Evolutionary conservation across 177 flowering plant genomes (phyloP), one percentile per base, ranked within the genome.

Genomic region (Vitis hybrid): DNA sequence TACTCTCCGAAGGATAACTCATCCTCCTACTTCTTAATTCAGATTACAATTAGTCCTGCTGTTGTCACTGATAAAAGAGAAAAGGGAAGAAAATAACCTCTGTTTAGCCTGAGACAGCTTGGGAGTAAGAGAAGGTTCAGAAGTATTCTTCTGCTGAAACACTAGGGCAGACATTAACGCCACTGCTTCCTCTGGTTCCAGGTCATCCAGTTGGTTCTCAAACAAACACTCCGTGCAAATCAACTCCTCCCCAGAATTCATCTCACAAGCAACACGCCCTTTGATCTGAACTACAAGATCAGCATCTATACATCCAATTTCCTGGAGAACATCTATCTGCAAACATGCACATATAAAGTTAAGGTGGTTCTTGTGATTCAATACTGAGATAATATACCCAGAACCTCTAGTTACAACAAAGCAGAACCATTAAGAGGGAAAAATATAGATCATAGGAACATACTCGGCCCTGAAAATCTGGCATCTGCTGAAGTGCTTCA

Each of bases 391-490:
- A 19, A 29, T 15, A 26, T 39, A 16, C 10, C 56, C 12, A 52
- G 8, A 50, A 52, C 5, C 71, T 13, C 52, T 10, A 67, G 67
- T 8, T 29, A 16, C 10, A 39, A 53, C 31, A 72, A 65, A 60
- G 49, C 63, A 72, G 39, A 62, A 50, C 50, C 56, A 56, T 31
- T 12, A 18, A 57, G 31, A 56, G 12, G 29, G 19, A 76, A 55
- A 67, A 18, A 60, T 60, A 16, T 5, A 22, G 22, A 76, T 19
- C 55, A 67, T 48, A 39, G 7, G 22, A 59, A 74, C 79, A 66
- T 88, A 96, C 99, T 84, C 99, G 89, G 79, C 99, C 99, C 82
- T 91, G 96, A 80, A 96, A 96, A 48, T 93, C 94, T n/a, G 98
- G 98, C 99, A 96, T 93, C 86, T 96, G 97, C 73, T 87, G 90